Conservation (phyloP, 2,329 filamentous ascomycete species). For the Hortaea werneckii region DNA sequence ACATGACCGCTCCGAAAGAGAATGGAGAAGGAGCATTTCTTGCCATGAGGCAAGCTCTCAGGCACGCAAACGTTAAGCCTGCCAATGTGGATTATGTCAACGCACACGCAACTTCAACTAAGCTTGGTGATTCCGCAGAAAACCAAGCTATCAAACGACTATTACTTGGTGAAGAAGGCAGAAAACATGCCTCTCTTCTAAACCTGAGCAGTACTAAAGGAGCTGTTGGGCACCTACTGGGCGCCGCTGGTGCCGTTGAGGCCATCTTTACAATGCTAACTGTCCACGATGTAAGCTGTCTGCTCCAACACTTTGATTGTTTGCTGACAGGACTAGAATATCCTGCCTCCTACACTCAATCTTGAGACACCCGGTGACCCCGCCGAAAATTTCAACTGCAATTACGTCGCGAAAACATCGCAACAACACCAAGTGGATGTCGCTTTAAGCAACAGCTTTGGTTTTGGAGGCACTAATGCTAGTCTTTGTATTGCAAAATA, state of each 20-base stretch:
- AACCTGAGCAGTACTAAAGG: conserved; percentile 92
- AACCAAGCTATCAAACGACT: conserved; percentile 70
- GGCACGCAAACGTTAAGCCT: conserved; percentile 59
- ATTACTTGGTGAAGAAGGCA: conserved; percentile 63
- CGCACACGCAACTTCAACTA: conserved; percentile 84
- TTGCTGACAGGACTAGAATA: conserved; percentile 43
- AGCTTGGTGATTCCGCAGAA: conserved; percentile 79
- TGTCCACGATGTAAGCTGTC: conserved; percentile 57
- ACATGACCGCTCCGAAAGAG: conserved; percentile 81
- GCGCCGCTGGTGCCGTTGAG: conserved; percentile 84
- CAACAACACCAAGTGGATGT: conserved; percentile 63
- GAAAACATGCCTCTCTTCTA: conserved; percentile 50
- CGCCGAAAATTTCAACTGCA: conserved; percentile 61
- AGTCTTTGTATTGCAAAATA: conserved; percentile 63
- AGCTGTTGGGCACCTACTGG: conserved; percentile 80
- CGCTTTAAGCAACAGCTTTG: conserved; percentile 89
- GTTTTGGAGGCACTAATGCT: conserved; percentile 94
- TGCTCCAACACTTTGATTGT: neutral
- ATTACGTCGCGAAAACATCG: conserved; percentile 65
- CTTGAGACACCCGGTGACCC: conserved; percentile 52
- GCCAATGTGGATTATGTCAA: conserved; percentile 79
- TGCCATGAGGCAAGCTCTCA: conserved; percentile 77
- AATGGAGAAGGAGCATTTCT: conserved; percentile 72
- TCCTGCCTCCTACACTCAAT: conserved; percentile 80
- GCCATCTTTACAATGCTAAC: conserved; percentile 75